phyloP scores from a whole-genome alignment of 164 flowering plant genomes.

The Umbilicus rupestris region DNA sequence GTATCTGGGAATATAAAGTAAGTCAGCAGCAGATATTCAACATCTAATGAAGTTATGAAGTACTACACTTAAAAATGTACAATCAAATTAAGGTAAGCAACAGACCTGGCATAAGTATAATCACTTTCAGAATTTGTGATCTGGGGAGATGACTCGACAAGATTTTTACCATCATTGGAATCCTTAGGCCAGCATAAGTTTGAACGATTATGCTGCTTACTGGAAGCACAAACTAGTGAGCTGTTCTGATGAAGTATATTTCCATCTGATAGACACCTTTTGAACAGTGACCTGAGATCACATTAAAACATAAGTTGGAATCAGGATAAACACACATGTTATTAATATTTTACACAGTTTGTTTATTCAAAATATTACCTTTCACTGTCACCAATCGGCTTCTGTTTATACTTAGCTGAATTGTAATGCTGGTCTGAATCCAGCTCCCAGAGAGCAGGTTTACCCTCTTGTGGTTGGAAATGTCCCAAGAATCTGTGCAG shows the following conservation, averaged over 20 bases:
- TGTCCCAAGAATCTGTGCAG: conserved; percentile 30
- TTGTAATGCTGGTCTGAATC: conserved; percentile 24
- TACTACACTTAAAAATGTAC: not conserved
- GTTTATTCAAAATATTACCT: conserved; percentile 18
- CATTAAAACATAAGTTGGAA: not conserved
- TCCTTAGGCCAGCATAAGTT: conserved; percentile 14
- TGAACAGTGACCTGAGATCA: conserved; percentile 28
- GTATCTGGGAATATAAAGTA: conserved; percentile 17
- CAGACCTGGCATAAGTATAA: conserved; percentile 28
- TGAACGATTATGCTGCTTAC: conserved; percentile 16
- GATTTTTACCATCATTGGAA: conserved; percentile 13
- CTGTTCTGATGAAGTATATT: conserved; percentile 25
- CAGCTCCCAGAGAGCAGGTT: conserved; percentile 38
- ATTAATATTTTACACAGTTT: not conserved
- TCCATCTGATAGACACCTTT: conserved; percentile 40
- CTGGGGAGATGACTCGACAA: conserved; percentile 37
- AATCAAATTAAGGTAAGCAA: not conserved
- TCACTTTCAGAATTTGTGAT: conserved; percentile 33
- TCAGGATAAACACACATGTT: not conserved
- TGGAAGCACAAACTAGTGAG: conserved; percentile 17
- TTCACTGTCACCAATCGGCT: conserved; percentile 19
- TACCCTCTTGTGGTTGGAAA: conserved; percentile 32
- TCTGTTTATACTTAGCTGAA: conserved; percentile 20
- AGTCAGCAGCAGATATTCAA: not conserved
- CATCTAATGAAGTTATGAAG: not conserved